Evolutionary conservation across 2,329 filamentous ascomycete species (phyloP), one percentile per base, ranked within the genome.

Genomic region (Fonsecaea nubica): DNA sequence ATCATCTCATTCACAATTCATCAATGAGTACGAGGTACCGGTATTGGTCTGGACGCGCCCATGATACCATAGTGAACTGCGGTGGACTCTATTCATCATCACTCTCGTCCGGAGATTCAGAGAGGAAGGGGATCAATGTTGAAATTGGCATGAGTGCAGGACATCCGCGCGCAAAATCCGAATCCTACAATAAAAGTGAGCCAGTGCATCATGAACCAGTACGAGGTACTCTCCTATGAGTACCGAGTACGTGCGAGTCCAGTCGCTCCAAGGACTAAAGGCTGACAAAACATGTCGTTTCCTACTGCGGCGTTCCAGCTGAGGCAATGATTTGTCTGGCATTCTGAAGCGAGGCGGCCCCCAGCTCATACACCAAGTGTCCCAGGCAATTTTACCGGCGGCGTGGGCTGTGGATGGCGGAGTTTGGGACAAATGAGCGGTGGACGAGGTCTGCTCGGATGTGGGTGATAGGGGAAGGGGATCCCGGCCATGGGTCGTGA

Each of bases 401-500:
- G 38, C 53, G 38, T 64, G 58, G 45, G 56, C 42, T 52, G 45
- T 64, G 33, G 25, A 18, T 60, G 62, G 62, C 67, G 67, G 67
- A 69, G 61, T 69, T 67, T 64, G 64, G 57, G 62, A 67, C 67
- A 60, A 69, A 69, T 69, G 61, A 69, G 58, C 64, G 57, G 55
- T 58, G 53, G 59, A 38, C 36, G 60, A 48, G 38, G 10, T 18
- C 40, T 58, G 53, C 50, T 58, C 58, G 50, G 40, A 53, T 52
- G 40, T 52, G 64, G 18, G 32, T 56, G 54, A 66, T 50, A 64
- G 61, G 63, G 58, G 64, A 55, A 42, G 36, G 60, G 33, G 45
- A 50, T 54, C 57, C 42, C 36, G 53, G 52, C 32, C 63, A 40
- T 40, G 58, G 58, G 54, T 48, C 60, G 18, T 36, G 35, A n/a